These are phyloP conservation scores for Aethionema arabicum DNA, from an alignment of 345 rosid genomes.

Conservation along the genomic window DNA sequence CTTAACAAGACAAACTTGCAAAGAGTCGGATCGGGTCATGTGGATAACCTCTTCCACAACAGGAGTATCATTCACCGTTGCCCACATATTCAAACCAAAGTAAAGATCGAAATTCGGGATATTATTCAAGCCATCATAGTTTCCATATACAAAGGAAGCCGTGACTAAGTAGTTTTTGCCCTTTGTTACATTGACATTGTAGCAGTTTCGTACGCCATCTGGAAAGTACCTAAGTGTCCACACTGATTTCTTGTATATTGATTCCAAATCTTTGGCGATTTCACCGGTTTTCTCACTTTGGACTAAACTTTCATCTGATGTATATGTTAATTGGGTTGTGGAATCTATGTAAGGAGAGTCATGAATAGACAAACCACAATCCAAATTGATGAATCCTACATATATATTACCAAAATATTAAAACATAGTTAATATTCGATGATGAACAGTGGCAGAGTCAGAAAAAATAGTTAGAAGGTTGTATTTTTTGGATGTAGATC, in stretches of 20 bases:
- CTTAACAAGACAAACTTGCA: slow-evolving; percentile 41
- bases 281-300: slow-evolving; percentile 26
- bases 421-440: too few relatives aligned
- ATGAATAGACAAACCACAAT: slow-evolving; percentile 34
- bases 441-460: too few relatives aligned
- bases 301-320: slow-evolving; percentile 32
- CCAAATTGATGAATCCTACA: slow-evolving; percentile 41
- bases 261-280: slow-evolving; percentile 1
- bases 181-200: slow-evolving; percentile 27
- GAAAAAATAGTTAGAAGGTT: not conserved
- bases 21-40: not conserved
- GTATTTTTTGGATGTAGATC: too few relatives aligned
- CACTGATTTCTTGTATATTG: not conserved
- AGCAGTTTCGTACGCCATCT: slow-evolving; percentile 42
- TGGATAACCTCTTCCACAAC: slow-evolving; percentile 34
- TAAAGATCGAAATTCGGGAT: slow-evolving; percentile 33
- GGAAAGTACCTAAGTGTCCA: slow-evolving; percentile 37
- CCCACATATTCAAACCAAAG: slow-evolving; percentile 38
- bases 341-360: slow-evolving; percentile 25
- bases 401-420: not conserved
- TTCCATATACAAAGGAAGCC: slow-evolving; percentile 39
- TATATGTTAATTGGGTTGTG: slow-evolving; percentile 30
- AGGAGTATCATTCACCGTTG: slow-evolving; percentile 19
- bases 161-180: slow-evolving; percentile 36
- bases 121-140: slow-evolving; percentile 33